These are phyloP conservation scores for Boletus rubroflammeus DNA, from an alignment of 768 basidiomycete genomes.

Conservation along the genomic window DNA sequence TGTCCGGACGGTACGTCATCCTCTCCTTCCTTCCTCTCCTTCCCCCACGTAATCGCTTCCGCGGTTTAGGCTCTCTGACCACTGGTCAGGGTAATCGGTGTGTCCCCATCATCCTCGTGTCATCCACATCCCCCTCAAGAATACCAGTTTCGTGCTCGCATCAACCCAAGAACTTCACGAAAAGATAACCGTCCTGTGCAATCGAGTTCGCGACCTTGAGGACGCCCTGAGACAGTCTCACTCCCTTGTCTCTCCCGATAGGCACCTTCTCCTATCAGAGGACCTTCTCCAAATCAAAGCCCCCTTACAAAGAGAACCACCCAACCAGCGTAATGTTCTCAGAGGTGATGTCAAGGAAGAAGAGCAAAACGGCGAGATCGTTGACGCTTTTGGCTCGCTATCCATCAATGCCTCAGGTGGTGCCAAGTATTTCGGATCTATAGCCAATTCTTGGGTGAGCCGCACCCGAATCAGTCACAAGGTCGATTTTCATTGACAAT, in stretches of 20 bases:
- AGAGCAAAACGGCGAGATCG: slow-evolving; percentile 60
- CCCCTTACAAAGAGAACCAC: slow-evolving; percentile 67
- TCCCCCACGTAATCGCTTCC: slow-evolving; percentile 18
- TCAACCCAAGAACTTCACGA: slow-evolving; percentile 80
- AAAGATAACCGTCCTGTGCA: slow-evolving; percentile 71
- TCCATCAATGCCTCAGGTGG: slow-evolving; percentile 68
- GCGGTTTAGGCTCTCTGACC: slow-evolving; percentile 61
- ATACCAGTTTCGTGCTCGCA: slow-evolving; percentile 66
- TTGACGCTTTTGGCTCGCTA: slow-evolving; percentile 79
- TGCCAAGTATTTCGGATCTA: slow-evolving; percentile 73
- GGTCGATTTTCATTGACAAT: background rate
- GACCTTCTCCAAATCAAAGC: slow-evolving; percentile 75
- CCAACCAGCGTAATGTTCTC: slow-evolving; percentile 37
- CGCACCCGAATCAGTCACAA: background rate
- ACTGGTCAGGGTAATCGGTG: slow-evolving; percentile 82
- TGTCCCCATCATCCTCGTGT: slow-evolving; percentile 7
- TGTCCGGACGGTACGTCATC: slow-evolving; percentile 66
- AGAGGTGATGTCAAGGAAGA: slow-evolving; percentile 52
- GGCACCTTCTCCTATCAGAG: slow-evolving; percentile 65
- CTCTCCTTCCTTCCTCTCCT: slow-evolving; percentile 7
- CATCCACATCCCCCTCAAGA: background rate
- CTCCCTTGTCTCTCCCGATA: slow-evolving; percentile 51
- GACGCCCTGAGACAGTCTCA: slow-evolving; percentile 65
- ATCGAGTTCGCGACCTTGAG: slow-evolving; percentile 73
- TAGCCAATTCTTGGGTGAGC: slow-evolving; percentile 70